Base-by-base conservation (phyloP, 495 filamentous ascomycete species). In the Aspergillus cristatus region DNA sequence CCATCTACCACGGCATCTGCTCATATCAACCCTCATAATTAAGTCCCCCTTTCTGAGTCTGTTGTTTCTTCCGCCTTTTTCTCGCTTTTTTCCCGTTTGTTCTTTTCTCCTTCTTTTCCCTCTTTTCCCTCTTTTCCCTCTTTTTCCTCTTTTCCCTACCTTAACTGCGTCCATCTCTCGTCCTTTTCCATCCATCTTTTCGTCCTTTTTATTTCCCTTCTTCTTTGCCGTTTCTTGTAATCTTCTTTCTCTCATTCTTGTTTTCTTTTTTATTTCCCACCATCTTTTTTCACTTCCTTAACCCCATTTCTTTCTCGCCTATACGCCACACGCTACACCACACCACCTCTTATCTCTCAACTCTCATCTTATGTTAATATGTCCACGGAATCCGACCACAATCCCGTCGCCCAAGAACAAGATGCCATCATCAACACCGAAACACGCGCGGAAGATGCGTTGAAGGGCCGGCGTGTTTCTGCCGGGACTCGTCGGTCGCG, bases 401-500 rank as follows among this genome's bases (percentile, higher is more conserved):
- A n/a, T n/a, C n/a, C n/a, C n/a, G n/a, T n/a, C n/a, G n/a, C n/a
- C 20, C 20, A 24, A 24, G 20, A 24, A 4, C 20, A 24, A 24
- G 20, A 24, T 4, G 4, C 20, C 8, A 4, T 8, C 8, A 4
- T 24, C 20, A 8, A 24, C n/a, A n/a, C n/a, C 29, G 49, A 48
- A 46, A 22, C 42, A 40, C 49, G 49, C 39, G 45, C 30, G n/a
- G n/a, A n/a, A n/a, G n/a, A n/a, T n/a, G n/a, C n/a, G n/a, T n/a
- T n/a, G n/a, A n/a, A n/a, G n/a, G n/a, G n/a, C 20, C 51, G 55
- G 43, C 55, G 57, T 47, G 55, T 48, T 24, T 61, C 28, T 5
- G 12, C 58, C 16, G 37, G 35, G 36, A 30, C 28, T 30, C 55
- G 62, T 45, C 64, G 64, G 57, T 65, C 64, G 62, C 64, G 64